A percentile compares a stretch with the other conserved stretches of the same genome.
phyloP scores from a whole-genome alignment of 495 filamentous ascomycete genomes.

The Sordaria brevicollis region DNA sequence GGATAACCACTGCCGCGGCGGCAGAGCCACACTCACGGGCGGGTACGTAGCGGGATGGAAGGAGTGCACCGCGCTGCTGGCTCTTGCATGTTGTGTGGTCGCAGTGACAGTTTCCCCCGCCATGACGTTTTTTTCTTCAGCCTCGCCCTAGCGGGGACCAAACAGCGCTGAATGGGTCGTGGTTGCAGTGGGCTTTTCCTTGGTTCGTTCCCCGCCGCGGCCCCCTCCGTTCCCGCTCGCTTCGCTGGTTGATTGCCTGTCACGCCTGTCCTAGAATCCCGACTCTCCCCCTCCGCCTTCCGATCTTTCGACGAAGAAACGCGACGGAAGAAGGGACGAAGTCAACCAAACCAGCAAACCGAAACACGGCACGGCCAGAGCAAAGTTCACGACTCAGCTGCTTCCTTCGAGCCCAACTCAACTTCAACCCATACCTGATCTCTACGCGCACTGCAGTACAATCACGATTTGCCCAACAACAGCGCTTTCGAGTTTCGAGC shows the following conservation, averaged over 20 bases:
- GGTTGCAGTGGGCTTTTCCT: background rate
- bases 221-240: background rate
- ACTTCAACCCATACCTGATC: background rate
- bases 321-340: background rate
- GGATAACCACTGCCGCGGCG: background rate
- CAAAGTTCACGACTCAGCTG: background rate
- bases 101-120: conserved; percentile 2
- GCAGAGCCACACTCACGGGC: background rate
- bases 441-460: background rate
- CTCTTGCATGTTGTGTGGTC: background rate
- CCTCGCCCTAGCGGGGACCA: conserved; percentile 1
- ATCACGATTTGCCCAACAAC: background rate
- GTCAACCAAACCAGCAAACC: background rate
- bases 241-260: background rate
- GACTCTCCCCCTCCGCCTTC: background rate
- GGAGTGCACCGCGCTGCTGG: background rate
- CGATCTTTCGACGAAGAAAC: background rate
- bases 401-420: background rate
- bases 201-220: background rate
- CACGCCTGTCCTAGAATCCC: conserved; percentile 1
- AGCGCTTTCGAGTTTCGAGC: too few relatives aligned
- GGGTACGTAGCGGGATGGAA: background rate
- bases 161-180: conserved; percentile 5
- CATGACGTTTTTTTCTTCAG: conserved; percentile 3
- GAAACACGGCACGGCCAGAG: background rate